A percentile compares a stretch with the other conserved stretches of the same genome.
These are phyloP conservation scores for Artemisia tridentata DNA, from an alignment of 129 eudicot genomes.

Conservation along the genomic window DNA sequence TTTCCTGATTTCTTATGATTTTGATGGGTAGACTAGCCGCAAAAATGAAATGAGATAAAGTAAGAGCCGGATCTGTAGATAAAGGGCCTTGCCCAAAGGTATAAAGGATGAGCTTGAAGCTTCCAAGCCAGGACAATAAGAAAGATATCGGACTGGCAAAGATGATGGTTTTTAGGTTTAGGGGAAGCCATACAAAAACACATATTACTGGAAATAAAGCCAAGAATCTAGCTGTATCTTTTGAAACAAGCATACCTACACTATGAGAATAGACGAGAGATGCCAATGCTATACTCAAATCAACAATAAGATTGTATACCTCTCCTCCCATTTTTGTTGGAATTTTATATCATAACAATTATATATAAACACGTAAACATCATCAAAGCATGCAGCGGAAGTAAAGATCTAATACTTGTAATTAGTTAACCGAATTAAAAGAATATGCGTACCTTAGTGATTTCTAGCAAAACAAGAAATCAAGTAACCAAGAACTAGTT, in stretches of 20 bases:
- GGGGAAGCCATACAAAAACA: constrained; percentile 49
- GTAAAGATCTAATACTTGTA: no score
- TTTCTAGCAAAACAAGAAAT: no score
- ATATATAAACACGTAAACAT: no score
- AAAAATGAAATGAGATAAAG: constrained; percentile 42
- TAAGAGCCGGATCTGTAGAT: constrained; percentile 28
- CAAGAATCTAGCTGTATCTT: constrained; percentile 29
- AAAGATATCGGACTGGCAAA: constrained; percentile 40
- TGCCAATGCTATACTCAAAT: constrained; percentile 33
- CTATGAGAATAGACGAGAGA: constrained; percentile 42
- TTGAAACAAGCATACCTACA: constrained; percentile 33
- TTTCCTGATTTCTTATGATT: background rate
- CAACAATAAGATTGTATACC: constrained; percentile 35
- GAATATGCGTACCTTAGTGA: no score
- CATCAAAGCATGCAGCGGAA: no score
- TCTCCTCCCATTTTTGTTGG: constrained; percentile 50
- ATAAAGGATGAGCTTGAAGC: constrained; percentile 56
- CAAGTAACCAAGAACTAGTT: no score
- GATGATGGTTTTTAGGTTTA: constrained; percentile 39
- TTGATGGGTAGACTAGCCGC: constrained; percentile 54
- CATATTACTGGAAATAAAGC: constrained; percentile 41
- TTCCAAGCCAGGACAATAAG: constrained; percentile 64
- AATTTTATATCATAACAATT: no score
- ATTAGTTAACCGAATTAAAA: no score
- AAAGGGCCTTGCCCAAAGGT: constrained; percentile 55